Base-by-base conservation (phyloP, 352 stramenopile genomes). In the Phytophthora tubulina region DNA sequence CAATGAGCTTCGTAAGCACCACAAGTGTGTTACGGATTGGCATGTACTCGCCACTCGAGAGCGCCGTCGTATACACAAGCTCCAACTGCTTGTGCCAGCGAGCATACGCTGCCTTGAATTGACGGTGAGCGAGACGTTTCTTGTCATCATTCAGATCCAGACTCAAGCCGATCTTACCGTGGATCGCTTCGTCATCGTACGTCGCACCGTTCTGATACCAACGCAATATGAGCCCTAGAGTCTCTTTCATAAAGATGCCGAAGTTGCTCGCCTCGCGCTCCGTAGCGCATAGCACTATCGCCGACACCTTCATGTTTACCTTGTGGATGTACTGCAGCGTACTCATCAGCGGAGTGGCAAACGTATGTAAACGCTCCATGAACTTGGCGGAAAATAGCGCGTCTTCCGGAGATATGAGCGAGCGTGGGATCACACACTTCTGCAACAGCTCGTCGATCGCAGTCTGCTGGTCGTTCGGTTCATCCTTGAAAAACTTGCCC, bases 1-100 rank as follows among this genome's bases (percentile, higher is more conserved):
- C 89, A 49, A 95, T 94, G 17, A 95, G 66, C 70, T 97, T 97
- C n/a, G 84, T 96, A n/a, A 97, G 70, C 15, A 97, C 80, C 38
- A 97, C 81, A 9, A 97, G 74, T 51, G 88, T 92, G 75, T 94
- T 95, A 42, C 90, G 86, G 49, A 94, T 95, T 6, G 78, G 76
- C 89, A 96, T 96, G 74, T 96, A 94, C 69, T 94, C 78, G 53
- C 73, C 82, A 62, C 79, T 88, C 10, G 76, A 78, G 1, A 97
- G 64, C 11, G 87, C 87, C 27, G 80, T 83, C 6, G 63, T 78
- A 59, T 91, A 95, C 7, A 94, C 82, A 9, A 79, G 72, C 30
- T 91, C 82, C 62, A 92, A 84, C 38, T 84, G 80, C 6, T 86
- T 81, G 58, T 96, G 88, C 82, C 90, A 97, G 39, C 85, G 84